A percentile compares a stretch with the other conserved stretches of the same genome.
These are phyloP conservation scores for Corynespora cassiicola DNA, from an alignment of 2,329 filamentous ascomycete genomes.

Conservation along the genomic window DNA sequence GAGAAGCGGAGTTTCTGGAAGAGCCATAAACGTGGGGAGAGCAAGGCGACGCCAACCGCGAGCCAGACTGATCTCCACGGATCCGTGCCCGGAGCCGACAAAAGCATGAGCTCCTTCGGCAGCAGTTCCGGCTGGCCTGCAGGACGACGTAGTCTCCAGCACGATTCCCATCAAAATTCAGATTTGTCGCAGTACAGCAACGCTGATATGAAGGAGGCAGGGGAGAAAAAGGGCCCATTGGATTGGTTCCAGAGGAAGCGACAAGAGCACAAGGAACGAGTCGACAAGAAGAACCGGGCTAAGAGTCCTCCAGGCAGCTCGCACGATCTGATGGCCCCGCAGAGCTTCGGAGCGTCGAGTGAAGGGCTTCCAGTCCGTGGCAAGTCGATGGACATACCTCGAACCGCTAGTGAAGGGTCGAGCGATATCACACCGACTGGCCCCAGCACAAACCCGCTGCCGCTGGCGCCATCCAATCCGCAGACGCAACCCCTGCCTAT, in stretches of 20 bases:
- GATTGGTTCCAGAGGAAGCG: slow-evolving; percentile 72
- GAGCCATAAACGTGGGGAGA: slow-evolving; percentile 57
- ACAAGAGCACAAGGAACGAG: slow-evolving; percentile 62
- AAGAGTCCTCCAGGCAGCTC: slow-evolving; percentile 56
- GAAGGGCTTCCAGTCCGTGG: slow-evolving; percentile 26
- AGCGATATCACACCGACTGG: slow-evolving; percentile 29
- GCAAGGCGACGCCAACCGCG: slow-evolving; percentile 42
- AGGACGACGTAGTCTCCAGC: slow-evolving; percentile 40
- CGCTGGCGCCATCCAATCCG: slow-evolving; percentile 6
- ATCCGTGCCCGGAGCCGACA: slow-evolving; percentile 43
- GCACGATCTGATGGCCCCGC: slow-evolving; percentile 23
- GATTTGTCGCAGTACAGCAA: slow-evolving; percentile 41
- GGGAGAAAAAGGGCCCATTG: slow-evolving; percentile 65
- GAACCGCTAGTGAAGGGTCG: slow-evolving; percentile 22
- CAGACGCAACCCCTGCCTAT: neutral
- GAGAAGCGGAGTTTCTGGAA: slow-evolving; percentile 76
- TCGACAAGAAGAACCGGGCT: slow-evolving; percentile 60
- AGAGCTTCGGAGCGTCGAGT: slow-evolving; percentile 25
- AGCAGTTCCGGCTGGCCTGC: slow-evolving; percentile 38
- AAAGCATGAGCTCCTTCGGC: slow-evolving; percentile 48
- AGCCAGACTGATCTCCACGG: slow-evolving; percentile 45
- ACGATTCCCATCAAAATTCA: slow-evolving; percentile 34
- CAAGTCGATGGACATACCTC: slow-evolving; percentile 34
- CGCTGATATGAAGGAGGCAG: slow-evolving; percentile 48
- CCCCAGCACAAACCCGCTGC: slow-evolving; percentile 13